Evolutionary conservation across 768 basidiomycete species (phyloP), one percentile per base, ranked within the genome.

Genomic region (Gloeophyllum trabeum): DNA sequence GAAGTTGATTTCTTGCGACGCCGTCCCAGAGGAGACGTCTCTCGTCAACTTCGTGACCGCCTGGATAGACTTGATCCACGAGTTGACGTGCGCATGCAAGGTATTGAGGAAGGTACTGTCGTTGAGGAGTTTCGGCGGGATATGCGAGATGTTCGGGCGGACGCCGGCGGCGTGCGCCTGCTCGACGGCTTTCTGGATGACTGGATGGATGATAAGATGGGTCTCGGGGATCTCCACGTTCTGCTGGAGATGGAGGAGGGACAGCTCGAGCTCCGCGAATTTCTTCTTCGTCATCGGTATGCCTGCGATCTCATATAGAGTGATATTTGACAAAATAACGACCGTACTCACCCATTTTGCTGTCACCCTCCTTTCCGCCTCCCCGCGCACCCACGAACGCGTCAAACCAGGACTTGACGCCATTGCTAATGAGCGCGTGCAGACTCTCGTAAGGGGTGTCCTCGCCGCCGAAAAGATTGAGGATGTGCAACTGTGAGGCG

Each of bases 231-330:
- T 98, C 65, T 99, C 96, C 48, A 98, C 94, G 52, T 99, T 99
- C 61, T 98, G 96, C 55, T 98, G 94, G 4, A 98, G 72, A 57
- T 99, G 96, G 1, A 98, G 67, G 13, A 98, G 66, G 2, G 90
- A 92, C 6, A 97, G 64, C 60, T 99, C 94, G 43, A 98, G 79
- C 53, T 99, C 96, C 5, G 96, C 94, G 55, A 98, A 97, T 63
- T 97, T 98, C 70, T 93, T 93, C 76, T 97, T 98, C 36, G 94
- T 92, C 73, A 96, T 89, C 3, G 96, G 96, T 44, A 99, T 98
- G 39, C 81, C 81, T 76, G 53, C 24, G 7, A 21, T 21, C 7
- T 37, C 10, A 10, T 12, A 10, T 10, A 37, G 36, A 10, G 20
- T 21, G 36, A 43, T 20, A 38, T 20, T 18, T 23, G 18, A 7